These are phyloP conservation scores for Prinsepia uniflora DNA, from an alignment of 306 rosid genomes.

Conservation along the genomic window DNA sequence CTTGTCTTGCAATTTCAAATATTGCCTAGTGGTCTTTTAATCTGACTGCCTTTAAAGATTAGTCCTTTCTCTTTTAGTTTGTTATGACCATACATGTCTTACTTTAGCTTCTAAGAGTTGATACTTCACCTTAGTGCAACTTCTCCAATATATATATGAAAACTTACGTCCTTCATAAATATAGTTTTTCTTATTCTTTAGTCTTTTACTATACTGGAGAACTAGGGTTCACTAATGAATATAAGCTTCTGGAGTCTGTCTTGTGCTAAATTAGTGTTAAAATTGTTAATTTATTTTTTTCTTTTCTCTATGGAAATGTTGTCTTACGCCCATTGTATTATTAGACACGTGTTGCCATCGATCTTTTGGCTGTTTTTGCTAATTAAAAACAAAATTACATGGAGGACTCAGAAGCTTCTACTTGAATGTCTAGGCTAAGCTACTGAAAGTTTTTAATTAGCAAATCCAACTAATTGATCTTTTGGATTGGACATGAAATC, in stretches of 20 bases:
- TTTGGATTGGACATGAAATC: conserved; percentile 68
- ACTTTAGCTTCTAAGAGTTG: not conserved
- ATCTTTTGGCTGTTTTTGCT: too few species aligned
- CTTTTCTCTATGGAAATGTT: not conserved
- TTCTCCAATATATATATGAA: not conserved
- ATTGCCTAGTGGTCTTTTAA: not conserved
- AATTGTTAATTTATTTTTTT: not conserved
- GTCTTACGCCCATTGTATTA: not conserved
- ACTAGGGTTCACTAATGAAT: not conserved
- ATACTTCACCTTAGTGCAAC: not conserved
- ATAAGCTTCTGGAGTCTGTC: not conserved
- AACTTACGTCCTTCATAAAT: not conserved
- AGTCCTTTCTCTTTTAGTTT: not conserved
- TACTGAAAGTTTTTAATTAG: conserved; percentile 62
- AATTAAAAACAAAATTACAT: too few species aligned
- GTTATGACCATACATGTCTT: not conserved
- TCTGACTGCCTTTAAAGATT: not conserved
- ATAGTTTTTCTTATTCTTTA: not conserved
- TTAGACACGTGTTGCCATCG: too few species aligned
- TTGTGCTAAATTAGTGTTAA: not conserved
- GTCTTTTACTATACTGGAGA: too few species aligned
- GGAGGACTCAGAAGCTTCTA: too few species aligned
- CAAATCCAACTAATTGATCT: too few species aligned
- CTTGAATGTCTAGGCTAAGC: too few species aligned
- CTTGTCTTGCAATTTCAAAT: not conserved